These are phyloP conservation scores for Murraya koenigii DNA, from an alignment of 345 rosid species.

Conservation along the genomic window DNA sequence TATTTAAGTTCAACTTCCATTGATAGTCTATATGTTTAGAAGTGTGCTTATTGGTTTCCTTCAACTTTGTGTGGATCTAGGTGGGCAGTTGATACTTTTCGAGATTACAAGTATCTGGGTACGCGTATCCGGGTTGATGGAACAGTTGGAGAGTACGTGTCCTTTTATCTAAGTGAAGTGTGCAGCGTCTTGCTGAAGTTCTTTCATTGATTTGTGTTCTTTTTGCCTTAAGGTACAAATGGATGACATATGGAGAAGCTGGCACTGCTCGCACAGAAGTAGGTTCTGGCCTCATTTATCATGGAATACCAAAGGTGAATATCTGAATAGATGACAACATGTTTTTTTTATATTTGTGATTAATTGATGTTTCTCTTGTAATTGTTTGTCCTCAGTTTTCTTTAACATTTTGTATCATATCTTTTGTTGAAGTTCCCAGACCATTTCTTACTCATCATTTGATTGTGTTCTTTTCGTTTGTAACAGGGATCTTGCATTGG, in stretches of 20 bases:
- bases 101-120: constrained; percentile 85
- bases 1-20: background rate
- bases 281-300: constrained; percentile 76
- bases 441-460: constrained; percentile 11
- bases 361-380: background rate
- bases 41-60: constrained; percentile 12
- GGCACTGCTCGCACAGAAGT: constrained; percentile 80
- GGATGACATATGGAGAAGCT: constrained; percentile 97
- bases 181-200: constrained; percentile 7
- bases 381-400: background rate
- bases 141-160: constrained; percentile 93
- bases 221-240: constrained; percentile 58
- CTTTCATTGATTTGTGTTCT: constrained; percentile 7
- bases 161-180: constrained; percentile 10
- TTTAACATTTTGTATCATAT: background rate
- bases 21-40: background rate
- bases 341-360: constrained; percentile 1
- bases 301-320: constrained; percentile 67
- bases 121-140: constrained; percentile 85
- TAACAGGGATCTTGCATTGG: constrained; percentile 82
- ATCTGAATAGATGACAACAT: background rate
- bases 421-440: background rate
- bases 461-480: constrained; percentile 10
- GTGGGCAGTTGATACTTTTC: constrained; percentile 65
- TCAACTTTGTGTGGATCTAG: constrained; percentile 34